These are phyloP conservation scores for Diacronema lutheri DNA, from an alignment of 78 protist species.

Conservation along the genomic window DNA sequence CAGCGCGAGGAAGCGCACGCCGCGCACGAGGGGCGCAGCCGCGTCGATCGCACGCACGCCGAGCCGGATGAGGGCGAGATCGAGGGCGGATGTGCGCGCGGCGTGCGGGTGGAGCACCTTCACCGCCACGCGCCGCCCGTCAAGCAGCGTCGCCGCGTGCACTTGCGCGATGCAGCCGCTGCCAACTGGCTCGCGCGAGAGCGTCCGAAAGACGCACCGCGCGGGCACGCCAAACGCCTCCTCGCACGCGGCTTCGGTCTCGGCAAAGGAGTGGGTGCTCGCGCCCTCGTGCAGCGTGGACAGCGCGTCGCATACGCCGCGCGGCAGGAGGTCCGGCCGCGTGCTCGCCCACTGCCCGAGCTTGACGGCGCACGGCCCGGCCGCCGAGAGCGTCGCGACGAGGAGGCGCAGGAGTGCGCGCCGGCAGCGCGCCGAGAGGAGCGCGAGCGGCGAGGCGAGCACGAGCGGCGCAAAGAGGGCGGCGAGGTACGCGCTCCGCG, in stretches of 20 bases:
- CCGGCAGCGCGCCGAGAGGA: no score
- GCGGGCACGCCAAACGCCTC: neutral
- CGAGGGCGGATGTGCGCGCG: neutral
- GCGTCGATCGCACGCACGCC: neutral
- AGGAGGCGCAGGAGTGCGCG: neutral
- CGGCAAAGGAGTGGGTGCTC: neutral
- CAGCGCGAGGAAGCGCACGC: neutral
- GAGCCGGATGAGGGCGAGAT: slow-evolving; percentile 9
- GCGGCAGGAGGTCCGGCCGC: slow-evolving; percentile 29
- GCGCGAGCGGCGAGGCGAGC: no score
- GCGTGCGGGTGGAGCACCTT: slow-evolving; percentile 49
- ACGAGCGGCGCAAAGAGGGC: no score
- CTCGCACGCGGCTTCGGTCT: neutral
- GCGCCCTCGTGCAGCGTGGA: neutral
- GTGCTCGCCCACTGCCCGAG: slow-evolving; percentile 55
- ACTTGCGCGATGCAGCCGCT: slow-evolving; percentile 54
- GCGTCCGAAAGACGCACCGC: neutral
- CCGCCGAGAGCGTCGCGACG: neutral
- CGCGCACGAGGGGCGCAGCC: neutral
- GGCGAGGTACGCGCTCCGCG: no score
- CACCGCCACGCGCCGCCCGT: neutral
- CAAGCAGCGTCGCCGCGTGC: neutral
- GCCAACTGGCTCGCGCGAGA: neutral
- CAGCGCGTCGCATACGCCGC: slow-evolving; percentile 1
- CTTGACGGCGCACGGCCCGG: slow-evolving; percentile 46